Evolutionary conservation across 2,329 filamentous ascomycete species (phyloP).

Genomic region (Cladosporium halotolerans): DNA sequence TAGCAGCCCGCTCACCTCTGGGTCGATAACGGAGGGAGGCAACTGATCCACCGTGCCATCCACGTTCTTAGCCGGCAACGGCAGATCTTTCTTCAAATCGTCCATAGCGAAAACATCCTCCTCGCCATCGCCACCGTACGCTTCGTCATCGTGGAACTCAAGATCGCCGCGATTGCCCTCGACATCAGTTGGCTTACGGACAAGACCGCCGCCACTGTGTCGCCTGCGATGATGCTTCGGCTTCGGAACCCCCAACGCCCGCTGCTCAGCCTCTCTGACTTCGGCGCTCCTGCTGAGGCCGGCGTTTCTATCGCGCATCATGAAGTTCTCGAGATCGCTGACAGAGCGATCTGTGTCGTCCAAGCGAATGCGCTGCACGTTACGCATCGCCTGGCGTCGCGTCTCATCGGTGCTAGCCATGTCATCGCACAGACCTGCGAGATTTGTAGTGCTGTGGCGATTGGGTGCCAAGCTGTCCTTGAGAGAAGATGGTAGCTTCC

Average conservation of each 20-base stretch:
- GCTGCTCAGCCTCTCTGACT: slow-evolving; percentile 16
- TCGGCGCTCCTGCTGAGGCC: slow-evolving; percentile 28
- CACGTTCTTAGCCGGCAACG: background rate
- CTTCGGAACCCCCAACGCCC: background rate
- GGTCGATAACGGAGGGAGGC: background rate
- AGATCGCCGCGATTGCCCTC: slow-evolving; percentile 62
- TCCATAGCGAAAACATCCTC: slow-evolving; percentile 67
- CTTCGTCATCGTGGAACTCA: slow-evolving; percentile 87
- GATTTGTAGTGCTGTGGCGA: slow-evolving; percentile 35
- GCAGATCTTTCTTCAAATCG: slow-evolving; percentile 32
- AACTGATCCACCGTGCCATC: background rate
- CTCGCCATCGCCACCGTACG: slow-evolving; percentile 72
- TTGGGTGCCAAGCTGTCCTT: slow-evolving; percentile 23
- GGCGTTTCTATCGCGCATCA: slow-evolving; percentile 14
- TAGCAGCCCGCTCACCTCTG: background rate
- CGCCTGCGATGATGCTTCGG: slow-evolving; percentile 51
- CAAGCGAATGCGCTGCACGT: slow-evolving; percentile 30
- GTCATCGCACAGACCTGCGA: slow-evolving; percentile 22
- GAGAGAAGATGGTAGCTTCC: slow-evolving; percentile 23
- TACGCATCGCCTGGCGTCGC: slow-evolving; percentile 37
- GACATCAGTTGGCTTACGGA: slow-evolving; percentile 65
- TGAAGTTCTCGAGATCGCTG: slow-evolving; percentile 20
- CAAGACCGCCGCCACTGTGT: slow-evolving; percentile 80
- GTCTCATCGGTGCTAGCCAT: slow-evolving; percentile 27
- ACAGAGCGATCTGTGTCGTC: slow-evolving; percentile 17